Percentiles rank a stretch among this genome's conserved stretches.
Evolutionary conservation across 306 rosid species (phyloP).

Genomic region (Cicer bijugum): DNA sequence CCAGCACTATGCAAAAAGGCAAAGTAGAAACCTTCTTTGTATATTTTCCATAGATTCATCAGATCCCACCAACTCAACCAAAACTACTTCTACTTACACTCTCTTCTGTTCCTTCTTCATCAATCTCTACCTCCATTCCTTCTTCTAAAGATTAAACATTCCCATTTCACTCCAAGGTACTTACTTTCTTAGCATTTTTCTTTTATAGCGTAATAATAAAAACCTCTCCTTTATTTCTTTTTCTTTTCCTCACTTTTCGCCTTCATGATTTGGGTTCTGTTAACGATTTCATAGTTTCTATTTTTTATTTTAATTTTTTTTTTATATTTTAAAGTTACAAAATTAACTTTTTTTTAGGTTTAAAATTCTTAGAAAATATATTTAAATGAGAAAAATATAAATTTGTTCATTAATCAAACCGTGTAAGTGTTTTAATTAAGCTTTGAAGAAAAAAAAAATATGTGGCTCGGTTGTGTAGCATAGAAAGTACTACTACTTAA

Average conservation of each 20-base stretch:
- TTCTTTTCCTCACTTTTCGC: neutral
- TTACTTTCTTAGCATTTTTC: conserved; percentile 14
- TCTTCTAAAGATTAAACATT: neutral
- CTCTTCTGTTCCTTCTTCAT: neutral
- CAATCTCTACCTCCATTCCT: conserved; percentile 19
- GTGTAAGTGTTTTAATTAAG: neutral
- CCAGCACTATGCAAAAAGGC: conserved; percentile 42
- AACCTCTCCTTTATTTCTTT: conserved; percentile 16
- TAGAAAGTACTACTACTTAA: conserved; percentile 18
- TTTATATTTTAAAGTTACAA: conserved; percentile 6
- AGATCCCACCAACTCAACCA: conserved; percentile 57
- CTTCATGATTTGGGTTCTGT: neutral
- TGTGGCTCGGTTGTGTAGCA: conserved; percentile 17
- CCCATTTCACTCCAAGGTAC: conserved; percentile 43
- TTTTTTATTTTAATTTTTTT: neutral
- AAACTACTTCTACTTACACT: neutral
- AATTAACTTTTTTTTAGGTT: neutral
- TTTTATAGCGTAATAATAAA: neutral
- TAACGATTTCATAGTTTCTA: neutral
- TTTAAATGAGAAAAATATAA: neutral
- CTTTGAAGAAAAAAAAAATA: neutral
- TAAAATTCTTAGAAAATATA: conserved; percentile 6
- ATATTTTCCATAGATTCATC: conserved; percentile 72
- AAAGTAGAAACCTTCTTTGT: conserved; percentile 45
- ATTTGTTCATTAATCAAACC: neutral